Evolutionary conservation across 768 basidiomycete species (phyloP), one percentile per base, ranked within the genome.

Genomic region (Gelatoporia subvermispora): DNA sequence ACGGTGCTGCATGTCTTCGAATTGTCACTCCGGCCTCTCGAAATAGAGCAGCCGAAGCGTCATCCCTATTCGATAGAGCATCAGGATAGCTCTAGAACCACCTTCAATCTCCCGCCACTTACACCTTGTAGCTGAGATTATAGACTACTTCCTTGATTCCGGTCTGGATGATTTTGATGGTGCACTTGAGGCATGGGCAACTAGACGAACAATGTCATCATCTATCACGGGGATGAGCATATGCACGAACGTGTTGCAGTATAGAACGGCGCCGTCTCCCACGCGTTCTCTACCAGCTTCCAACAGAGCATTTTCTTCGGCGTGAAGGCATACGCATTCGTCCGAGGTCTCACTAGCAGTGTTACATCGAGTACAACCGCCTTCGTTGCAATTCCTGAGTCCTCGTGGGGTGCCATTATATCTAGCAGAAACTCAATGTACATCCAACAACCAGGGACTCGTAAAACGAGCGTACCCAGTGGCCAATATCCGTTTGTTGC

Each of bases 401-500:
- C 93, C 93, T 8, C 93, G 79, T 3, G 96, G 90, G 0, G 96
- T 98, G 3, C 96, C 96, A 59, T 99, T 99, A 69, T 99, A 97
- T 18, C 89, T 91, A 52, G 23, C 40, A 41, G 7, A 36, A 41
- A 35, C 49, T 54, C 18, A 21, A 37, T 15, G 38, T 35, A 35
- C 18, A 39, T 54, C 15, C 37, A 36, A 45, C 28, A 21, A 17
- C 16, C 17, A 13, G 7, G 28, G 28, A 4, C 35, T 11, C 20
- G 17, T 35, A n/a, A 41, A 35, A 22, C 11, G 17, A 22, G 57
- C 72, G 43, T 67, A 88, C 87, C 89, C 89, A 11, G 89, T 88
- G 24, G 88, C 77, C 18, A 92, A 69, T 21, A 92, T 79, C 23
- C 88, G 79, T 53, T 86, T 82, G 48, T 88, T 84, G 0, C 90